Evolutionary conservation across 352 stramenopile species (phyloP).

Genomic region (Globisporangium echinulatum): DNA sequence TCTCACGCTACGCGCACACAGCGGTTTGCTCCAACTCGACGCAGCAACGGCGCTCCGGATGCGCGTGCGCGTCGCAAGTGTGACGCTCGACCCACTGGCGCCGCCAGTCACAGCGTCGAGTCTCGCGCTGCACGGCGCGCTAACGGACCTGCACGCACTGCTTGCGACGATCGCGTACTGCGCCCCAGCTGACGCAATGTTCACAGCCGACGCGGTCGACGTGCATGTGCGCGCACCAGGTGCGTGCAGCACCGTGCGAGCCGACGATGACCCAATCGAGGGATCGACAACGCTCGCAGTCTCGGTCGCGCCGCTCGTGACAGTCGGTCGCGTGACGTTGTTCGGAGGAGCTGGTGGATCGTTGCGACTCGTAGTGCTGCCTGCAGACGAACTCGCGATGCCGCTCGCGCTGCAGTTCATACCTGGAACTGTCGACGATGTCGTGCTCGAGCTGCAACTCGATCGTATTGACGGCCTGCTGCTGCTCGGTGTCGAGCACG

Average conservation of each 20-base stretch:
- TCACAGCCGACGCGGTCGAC: slow-evolving; percentile 7
- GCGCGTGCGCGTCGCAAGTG: slow-evolving; percentile 5
- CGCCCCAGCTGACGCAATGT: not conserved
- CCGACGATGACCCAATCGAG: slow-evolving; percentile 1
- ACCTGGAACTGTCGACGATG: slow-evolving; percentile 13
- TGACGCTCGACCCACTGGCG: not conserved
- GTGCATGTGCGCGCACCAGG: slow-evolving; percentile 5
- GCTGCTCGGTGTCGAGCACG: slow-evolving; percentile 18
- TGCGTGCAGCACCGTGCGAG: slow-evolving; percentile 9
- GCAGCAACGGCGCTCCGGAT: slow-evolving; percentile 1
- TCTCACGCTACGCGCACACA: not conserved
- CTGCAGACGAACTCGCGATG: slow-evolving; percentile 7
- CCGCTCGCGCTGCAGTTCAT: slow-evolving; percentile 12
- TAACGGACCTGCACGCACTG: slow-evolving; percentile 17
- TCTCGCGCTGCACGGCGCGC: slow-evolving; percentile 13
- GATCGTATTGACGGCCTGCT: slow-evolving; percentile 11
- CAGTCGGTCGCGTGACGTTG: slow-evolving; percentile 12
- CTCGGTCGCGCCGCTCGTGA: slow-evolving; percentile 8
- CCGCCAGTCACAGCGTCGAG: not conserved
- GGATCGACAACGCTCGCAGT: slow-evolving; percentile 13
- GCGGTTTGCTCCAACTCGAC: slow-evolving; percentile 6
- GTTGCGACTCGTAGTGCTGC: slow-evolving; percentile 7
- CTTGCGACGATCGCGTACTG: slow-evolving; percentile 21
- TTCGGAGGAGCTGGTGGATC: not conserved
- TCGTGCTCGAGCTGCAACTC: slow-evolving; percentile 16